phyloP scores from a whole-genome alignment of 805 yeast species.

The Candida sakaeoensis region DNA sequence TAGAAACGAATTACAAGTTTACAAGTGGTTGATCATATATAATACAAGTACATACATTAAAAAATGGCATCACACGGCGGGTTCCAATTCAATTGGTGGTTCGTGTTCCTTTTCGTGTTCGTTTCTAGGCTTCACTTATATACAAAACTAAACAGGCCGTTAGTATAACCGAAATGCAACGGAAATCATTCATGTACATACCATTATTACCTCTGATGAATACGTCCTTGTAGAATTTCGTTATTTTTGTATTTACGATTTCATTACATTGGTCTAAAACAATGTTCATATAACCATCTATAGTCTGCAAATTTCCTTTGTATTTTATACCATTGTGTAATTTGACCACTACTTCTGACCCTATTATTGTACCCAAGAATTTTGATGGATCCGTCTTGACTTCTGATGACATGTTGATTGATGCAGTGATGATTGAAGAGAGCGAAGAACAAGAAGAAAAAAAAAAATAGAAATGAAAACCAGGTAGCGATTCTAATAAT shows the following conservation, averaged over 20 bases:
- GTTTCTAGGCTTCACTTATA: conserved; percentile 33
- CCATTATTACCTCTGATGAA: conserved; percentile 87
- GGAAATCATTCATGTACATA: conserved; percentile 29
- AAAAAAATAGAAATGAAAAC: not conserved
- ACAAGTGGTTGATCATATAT: no score
- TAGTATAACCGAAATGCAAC: conserved; percentile 10
- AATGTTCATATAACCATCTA: conserved; percentile 96
- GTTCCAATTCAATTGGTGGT: no score
- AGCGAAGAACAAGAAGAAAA: no score
- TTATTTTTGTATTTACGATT: conserved; percentile 42
- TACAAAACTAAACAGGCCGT: conserved; percentile 33
- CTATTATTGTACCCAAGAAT: conserved; percentile 75
- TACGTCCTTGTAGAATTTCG: conserved; percentile 65
- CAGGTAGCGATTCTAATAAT: no score
- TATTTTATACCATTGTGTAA: conserved; percentile 85
- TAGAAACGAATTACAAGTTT: no score
- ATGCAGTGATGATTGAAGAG: no score
- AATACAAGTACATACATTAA: no score
- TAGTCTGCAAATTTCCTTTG: conserved; percentile 65
- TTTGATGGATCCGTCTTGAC: conserved; percentile 62
- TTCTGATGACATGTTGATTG: conserved; percentile 16
- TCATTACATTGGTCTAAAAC: conserved; percentile 80
- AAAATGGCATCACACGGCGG: no score
- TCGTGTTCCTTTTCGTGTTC: no score
- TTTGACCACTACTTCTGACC: conserved; percentile 76